phyloP scores from a whole-genome alignment of 441 rosid genomes.

The Gossypium gossypioides region DNA sequence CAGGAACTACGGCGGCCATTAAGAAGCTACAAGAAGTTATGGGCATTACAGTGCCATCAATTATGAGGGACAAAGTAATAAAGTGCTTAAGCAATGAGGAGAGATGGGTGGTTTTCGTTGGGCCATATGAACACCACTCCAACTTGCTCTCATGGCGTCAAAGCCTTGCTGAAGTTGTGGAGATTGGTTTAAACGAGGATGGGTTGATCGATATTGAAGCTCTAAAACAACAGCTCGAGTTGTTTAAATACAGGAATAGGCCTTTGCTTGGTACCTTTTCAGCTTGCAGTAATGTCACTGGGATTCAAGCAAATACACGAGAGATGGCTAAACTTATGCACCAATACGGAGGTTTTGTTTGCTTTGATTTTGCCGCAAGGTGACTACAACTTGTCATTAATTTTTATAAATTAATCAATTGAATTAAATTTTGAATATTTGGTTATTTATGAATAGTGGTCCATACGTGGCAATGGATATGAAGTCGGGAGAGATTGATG shows the following conservation, averaged over 20 bases:
- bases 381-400: neutral
- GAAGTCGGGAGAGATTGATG: slow-evolving; percentile 42
- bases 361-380: slow-evolving; percentile 68
- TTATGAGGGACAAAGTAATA: slow-evolving; percentile 25
- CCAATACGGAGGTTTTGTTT: slow-evolving; percentile 40
- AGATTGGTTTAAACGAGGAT: slow-evolving; percentile 36
- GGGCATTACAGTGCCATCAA: slow-evolving; percentile 46
- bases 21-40: slow-evolving; percentile 57
- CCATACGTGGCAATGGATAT: slow-evolving; percentile 51
- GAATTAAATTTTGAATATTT: neutral
- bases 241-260: slow-evolving; percentile 20
- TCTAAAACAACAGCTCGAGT: slow-evolving; percentile 23
- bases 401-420: neutral
- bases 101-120: slow-evolving; percentile 54
- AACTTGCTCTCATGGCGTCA: slow-evolving; percentile 60
- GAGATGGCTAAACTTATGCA: slow-evolving; percentile 44
- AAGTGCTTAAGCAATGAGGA: slow-evolving; percentile 28
- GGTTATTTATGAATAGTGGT: slow-evolving; percentile 20
- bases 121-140: slow-evolving; percentile 69
- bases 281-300: slow-evolving; percentile 61
- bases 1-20: slow-evolving; percentile 48
- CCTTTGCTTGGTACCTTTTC: slow-evolving; percentile 55
- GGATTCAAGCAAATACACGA: slow-evolving; percentile 38
- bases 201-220: slow-evolving; percentile 31
- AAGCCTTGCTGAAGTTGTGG: slow-evolving; percentile 46